Evolutionary conservation across 495 filamentous ascomycete genomes (phyloP).

Genomic region (Penicillium paradoxum): DNA sequence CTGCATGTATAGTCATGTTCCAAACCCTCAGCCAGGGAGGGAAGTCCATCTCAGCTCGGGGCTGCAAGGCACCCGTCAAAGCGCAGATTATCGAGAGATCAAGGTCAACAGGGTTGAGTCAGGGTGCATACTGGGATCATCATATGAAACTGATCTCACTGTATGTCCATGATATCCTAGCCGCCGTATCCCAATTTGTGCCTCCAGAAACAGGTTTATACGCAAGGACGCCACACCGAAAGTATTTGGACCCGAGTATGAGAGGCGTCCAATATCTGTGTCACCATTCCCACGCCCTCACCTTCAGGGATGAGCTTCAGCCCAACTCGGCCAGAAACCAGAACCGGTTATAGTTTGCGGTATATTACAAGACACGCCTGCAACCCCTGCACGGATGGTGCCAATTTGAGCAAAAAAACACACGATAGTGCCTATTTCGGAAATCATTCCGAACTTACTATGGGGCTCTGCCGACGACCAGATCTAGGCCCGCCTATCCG

Average conservation of each 20-base stretch:
- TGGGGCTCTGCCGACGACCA: not conserved
- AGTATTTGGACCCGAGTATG: not conserved
- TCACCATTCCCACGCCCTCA: constrained; percentile 1
- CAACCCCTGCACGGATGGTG: not conserved
- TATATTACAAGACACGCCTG: not conserved
- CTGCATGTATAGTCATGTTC: constrained; percentile 4
- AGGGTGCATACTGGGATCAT: not conserved
- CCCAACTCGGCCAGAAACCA: not conserved
- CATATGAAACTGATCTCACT: not conserved
- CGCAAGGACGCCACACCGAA: not conserved
- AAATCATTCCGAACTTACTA: not conserved
- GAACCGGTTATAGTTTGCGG: not conserved
- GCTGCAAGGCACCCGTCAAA: not conserved
- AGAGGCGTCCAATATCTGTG: not conserved
- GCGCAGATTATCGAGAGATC: not conserved
- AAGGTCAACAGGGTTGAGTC: not conserved
- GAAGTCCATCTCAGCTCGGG: not conserved
- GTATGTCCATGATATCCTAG: not conserved
- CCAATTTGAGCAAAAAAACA: not conserved
- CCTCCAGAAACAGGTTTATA: not conserved
- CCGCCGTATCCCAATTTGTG: not conserved
- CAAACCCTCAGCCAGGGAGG: constrained; percentile 1
- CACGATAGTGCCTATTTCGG: not conserved
- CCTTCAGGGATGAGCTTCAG: constrained; percentile 2
- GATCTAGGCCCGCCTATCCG: not conserved